Base-by-base conservation (phyloP, 1,139 yeast species). In the Saccharomyces hybrid region DNA sequence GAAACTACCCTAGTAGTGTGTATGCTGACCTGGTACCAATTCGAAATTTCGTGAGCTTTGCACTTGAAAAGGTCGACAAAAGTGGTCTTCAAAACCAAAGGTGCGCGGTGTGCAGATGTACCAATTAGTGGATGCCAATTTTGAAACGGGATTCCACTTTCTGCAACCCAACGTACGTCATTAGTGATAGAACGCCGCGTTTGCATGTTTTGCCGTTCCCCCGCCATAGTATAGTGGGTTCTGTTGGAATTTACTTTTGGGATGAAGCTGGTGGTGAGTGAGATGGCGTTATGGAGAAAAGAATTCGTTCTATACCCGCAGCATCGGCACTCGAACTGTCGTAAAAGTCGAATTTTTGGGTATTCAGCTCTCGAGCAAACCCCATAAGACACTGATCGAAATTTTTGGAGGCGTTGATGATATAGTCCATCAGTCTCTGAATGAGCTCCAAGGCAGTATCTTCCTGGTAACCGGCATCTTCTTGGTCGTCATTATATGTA, bases 361-460 rank as follows among this genome's bases (percentile, higher is more conserved):
- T 34, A 34, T 14, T 46, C 27, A 62, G 50, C 3, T 62, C 63
- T 41, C 60, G 61, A 9, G 52, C 53, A 47, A 62, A 61, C 14
- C 59, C 60, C 5, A 14, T 23, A 8, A 52, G 49, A 50, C 59
- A 63, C 48, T 61, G 60, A 4, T 59, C 54, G 46, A 60, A 62
- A 13, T 59, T 51, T 9, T 38, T 42, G 23, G 52, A 51, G 5
- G 58, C 54, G 14, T 54, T 51, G 1, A 46, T 50, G 28, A 57
- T 55, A 49, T 59, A 61, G 6, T 27, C 47, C 11, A 53, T 31
- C 31, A 57, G 38, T 16, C 56, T 59, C 1, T 58, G 49, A 2
- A 49, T 50, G 23, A 55, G 55, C 23, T 29, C 42, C 2, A 57
- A 26, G 5, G 60, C 53, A 16, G 55, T 57, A 8, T 61, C 63